phyloP scores from a whole-genome alignment of 129 eudicot species.

The sunflower (Helianthus annuus) region HanXRQr2.0-SUNRISE NC_035440.2:124341527-124342026 shows the following conservation, averaged over 20 bases:
- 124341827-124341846: conserved; percentile 28
- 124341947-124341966: background rate
- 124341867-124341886: background rate
- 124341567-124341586: too few relatives aligned
- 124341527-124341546: too few relatives aligned
- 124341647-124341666: too few relatives aligned
- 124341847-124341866: conserved; percentile 25
- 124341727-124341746: conserved; percentile 29
- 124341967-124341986: conserved; percentile 8
- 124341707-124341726: conserved; percentile 8
- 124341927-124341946: conserved; percentile 5
- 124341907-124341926: background rate
- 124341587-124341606: too few relatives aligned
- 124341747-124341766: conserved; percentile 34
- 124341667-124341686: too few relatives aligned
- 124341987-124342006: background rate
- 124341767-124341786: conserved; percentile 28
- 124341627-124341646: too few relatives aligned
- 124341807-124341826: conserved; percentile 35
- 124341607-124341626: too few relatives aligned
- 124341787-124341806: conserved; percentile 30
- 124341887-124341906: background rate
- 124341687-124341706: too few relatives aligned
- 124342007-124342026: too few relatives aligned
- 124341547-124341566: too few relatives aligned